Evolutionary conservation across 163 green algal species (phyloP), one percentile per base, ranked within the genome.

Genomic region (Volvox carteri): DNA sequence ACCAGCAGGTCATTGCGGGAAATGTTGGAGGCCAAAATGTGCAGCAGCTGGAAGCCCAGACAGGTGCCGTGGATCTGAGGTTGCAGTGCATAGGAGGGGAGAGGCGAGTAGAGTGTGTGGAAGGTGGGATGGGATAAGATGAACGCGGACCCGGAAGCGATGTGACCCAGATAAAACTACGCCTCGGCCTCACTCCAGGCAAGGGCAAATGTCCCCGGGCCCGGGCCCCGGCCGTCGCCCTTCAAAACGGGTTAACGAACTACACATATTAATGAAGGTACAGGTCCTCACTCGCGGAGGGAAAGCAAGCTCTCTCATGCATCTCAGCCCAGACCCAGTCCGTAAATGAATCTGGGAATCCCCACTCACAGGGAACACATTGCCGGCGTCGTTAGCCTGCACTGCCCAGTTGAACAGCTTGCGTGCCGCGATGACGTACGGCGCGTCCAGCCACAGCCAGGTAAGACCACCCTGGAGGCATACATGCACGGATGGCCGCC

Each of bases 31-130:
- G 93, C 95, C 80, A 98, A 87, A 56, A 98, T 96, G 93, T 97
- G 96, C 65, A 97, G 94, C 81, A 98, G 92, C 94, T 98, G 96
- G 92, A 97, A 96, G 58, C 96, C 96, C 42, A 98, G 90, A 93
- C 96, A 98, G 18, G 95, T 97, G 85, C 96, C 96, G 50, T 95
- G 92, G 85, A 98, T 97, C 92, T 96, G 33, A 50, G 67, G 54
- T 65, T 65, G 5, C 19, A 12, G 50, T 60, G 50, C 16, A 16
- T 65, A 4, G 54, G 54, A 30, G 54, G 54, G n/a, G n/a, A n/a
- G n/a, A n/a, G n/a, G n/a, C n/a, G n/a, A n/a, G n/a, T n/a, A n/a
- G n/a, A n/a, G n/a, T n/a, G n/a, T n/a, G n/a, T n/a, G n/a, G n/a
- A n/a, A n/a, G n/a, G n/a, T n/a, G n/a, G n/a, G n/a, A n/a, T n/a